These are phyloP conservation scores for Erigeron canadensis DNA, from an alignment of 129 eudicot genomes.

Conservation along the genomic window DNA sequence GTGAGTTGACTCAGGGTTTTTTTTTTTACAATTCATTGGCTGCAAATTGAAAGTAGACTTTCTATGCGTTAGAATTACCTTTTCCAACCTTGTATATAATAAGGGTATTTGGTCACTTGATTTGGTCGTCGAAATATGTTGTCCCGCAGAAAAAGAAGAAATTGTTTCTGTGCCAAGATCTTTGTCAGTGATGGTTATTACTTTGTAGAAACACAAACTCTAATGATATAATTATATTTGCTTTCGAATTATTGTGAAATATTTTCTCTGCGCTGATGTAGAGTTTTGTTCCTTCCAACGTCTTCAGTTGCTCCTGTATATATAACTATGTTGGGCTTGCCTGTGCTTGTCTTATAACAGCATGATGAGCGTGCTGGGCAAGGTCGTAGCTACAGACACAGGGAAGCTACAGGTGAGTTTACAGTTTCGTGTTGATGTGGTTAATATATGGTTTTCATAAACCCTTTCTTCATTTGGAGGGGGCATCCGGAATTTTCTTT, in stretches of 20 bases:
- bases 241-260: constrained; percentile 22
- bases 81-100: not conserved
- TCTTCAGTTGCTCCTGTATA: constrained; percentile 40
- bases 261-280: constrained; percentile 38
- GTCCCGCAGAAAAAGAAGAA: not conserved
- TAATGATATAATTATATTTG: constrained; percentile 3
- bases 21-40: not conserved
- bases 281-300: constrained; percentile 49
- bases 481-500: not conserved
- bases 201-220: not conserved
- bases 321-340: constrained; percentile 10
- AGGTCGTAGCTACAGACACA: constrained; percentile 66
- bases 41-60: too few species aligned
- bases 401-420: constrained; percentile 57
- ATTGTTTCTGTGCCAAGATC: not conserved
- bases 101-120: not conserved
- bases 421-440: constrained; percentile 5
- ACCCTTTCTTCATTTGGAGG: not conserved
- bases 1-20: not conserved
- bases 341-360: constrained; percentile 41
- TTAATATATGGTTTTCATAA: not conserved
- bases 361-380: constrained; percentile 45
- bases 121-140: not conserved
- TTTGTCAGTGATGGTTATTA: not conserved
- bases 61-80: too few species aligned